Base-by-base conservation (phyloP, 2,329 filamentous ascomycete genomes). In the Hymenotorrendiella dingleyae region DNA sequence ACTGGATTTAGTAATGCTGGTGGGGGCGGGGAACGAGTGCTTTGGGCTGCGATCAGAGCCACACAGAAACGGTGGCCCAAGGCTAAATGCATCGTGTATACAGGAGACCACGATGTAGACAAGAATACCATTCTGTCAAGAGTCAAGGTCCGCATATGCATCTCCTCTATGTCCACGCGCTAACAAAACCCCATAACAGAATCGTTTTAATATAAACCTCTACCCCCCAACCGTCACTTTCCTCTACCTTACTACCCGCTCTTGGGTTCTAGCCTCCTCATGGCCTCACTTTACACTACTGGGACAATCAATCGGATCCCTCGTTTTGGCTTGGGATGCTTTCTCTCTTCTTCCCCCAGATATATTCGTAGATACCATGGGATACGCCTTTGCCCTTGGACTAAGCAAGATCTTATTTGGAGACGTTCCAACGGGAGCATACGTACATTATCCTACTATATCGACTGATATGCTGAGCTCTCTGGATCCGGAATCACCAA, bases 391-490 rank as follows among this genome's bases (percentile, higher is more conserved):
- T 61, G 78, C 86, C 0, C 76, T 95, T 9, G 88, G 86, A 7
- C 72, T 96, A 3, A 85, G 75, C 64, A 93, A 89, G 60, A 75
- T 85, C 50, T 71, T 97, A 19, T 97, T 97, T 60, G 84, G 77
- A 0, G 64, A 68, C 26, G 76, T 96, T 1, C 86, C 91, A 0
- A 96, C 89, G 0, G 89, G 79, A 34, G 90, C 93, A 40, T 98
- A 98, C 61, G 90, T 97, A 1, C 93, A 98, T 67, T 98, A 97
- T 62, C 93, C 93, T 1, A 97, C 91, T 43, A 98, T 98, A 41
- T 96, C 90, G 3, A 98, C 89, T 38, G 93, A 98, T 59, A 98
- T 98, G 93, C 78, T 98, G 4, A 76, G 80, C 17, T 91, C 86
- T 14, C 78, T 96, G 4, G 78, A 89, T 53, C 78, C 84, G 7